Evolutionary conservation across 805 yeast genomes (phyloP).

Genomic region (Spathaspora arborariae): DNA sequence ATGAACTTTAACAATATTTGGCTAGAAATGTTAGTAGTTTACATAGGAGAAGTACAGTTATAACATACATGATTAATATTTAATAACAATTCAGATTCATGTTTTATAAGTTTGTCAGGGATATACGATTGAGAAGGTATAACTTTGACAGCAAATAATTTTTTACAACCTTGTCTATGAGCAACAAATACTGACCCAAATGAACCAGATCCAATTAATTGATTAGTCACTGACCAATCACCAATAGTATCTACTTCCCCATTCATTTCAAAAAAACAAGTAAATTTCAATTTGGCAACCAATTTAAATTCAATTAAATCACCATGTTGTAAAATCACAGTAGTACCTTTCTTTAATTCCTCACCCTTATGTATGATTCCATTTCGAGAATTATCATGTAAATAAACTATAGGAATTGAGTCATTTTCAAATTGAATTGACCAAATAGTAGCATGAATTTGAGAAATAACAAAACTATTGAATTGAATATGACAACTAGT

Average conservation of each 20-base stretch:
- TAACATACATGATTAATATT: constrained; percentile 37
- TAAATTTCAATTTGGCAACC: constrained; percentile 4
- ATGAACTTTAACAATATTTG: constrained; percentile 46
- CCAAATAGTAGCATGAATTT: constrained; percentile 48
- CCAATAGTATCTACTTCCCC: neutral
- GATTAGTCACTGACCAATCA: constrained; percentile 41
- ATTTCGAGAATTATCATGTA: constrained; percentile 49
- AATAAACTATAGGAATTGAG: constrained; percentile 44
- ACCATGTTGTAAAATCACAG: constrained; percentile 29
- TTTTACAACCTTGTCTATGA: constrained; percentile 15
- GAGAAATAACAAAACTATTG: constrained; percentile 38
- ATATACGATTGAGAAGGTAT: constrained; percentile 11
- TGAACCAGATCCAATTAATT: constrained; percentile 51
- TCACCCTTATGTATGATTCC: constrained; percentile 46
- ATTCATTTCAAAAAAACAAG: neutral
- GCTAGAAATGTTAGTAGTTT: constrained; percentile 20
- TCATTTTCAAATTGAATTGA: constrained; percentile 46
- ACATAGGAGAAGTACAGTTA: neutral
- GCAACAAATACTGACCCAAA: constrained; percentile 52
- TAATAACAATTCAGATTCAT: constrained; percentile 22
- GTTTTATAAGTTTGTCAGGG: neutral
- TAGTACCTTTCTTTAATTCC: constrained; percentile 24
- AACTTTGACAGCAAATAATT: constrained; percentile 49
- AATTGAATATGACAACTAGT: constrained; percentile 26
- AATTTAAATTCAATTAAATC: constrained; percentile 38